Conservation (phyloP, 2,329 filamentous ascomycete genomes). For the Pyrenophora tritici-repentis region DNA sequence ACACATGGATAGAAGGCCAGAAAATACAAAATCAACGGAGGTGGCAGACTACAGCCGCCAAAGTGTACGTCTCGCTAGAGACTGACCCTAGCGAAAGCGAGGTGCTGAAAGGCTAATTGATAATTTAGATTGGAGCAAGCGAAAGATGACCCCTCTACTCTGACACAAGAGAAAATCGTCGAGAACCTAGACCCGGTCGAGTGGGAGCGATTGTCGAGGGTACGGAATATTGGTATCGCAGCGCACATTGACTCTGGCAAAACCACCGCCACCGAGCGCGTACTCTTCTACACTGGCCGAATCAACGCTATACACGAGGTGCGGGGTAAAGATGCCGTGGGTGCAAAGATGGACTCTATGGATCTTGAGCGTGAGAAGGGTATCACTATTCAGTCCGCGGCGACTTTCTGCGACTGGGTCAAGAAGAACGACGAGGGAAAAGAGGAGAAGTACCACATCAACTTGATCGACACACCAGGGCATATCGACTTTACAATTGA, state of each 20-base stretch:
- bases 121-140: slow-evolving; percentile 57
- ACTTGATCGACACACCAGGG: slow-evolving; percentile 96
- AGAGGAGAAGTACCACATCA: slow-evolving; percentile 94
- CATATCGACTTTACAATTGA: slow-evolving; percentile 99
- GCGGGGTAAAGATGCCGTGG: slow-evolving; percentile 88
- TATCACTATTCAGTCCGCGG: slow-evolving; percentile 98
- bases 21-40: slow-evolving; percentile 34
- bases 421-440: slow-evolving; percentile 73
- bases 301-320: slow-evolving; percentile 98
- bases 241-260: slow-evolving; percentile 99
- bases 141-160: slow-evolving; percentile 58
- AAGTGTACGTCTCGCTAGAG: slow-evolving; percentile 40
- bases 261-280: slow-evolving; percentile 93
- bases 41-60: slow-evolving; percentile 45
- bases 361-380: slow-evolving; percentile 97
- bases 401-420: slow-evolving; percentile 96
- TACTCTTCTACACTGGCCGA: slow-evolving; percentile 96
- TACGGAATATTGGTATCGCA: slow-evolving; percentile 98
- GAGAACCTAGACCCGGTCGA: slow-evolving; percentile 82
- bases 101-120: slow-evolving; percentile 27
- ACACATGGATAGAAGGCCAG: slow-evolving; percentile 36
- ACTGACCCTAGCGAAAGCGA: background rate
- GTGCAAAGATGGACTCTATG: slow-evolving; percentile 99
- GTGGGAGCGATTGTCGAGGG: slow-evolving; percentile 73
- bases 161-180: slow-evolving; percentile 70